phyloP scores from a whole-genome alignment of 495 filamentous ascomycete genomes.

The Cercophora samala region DNA sequence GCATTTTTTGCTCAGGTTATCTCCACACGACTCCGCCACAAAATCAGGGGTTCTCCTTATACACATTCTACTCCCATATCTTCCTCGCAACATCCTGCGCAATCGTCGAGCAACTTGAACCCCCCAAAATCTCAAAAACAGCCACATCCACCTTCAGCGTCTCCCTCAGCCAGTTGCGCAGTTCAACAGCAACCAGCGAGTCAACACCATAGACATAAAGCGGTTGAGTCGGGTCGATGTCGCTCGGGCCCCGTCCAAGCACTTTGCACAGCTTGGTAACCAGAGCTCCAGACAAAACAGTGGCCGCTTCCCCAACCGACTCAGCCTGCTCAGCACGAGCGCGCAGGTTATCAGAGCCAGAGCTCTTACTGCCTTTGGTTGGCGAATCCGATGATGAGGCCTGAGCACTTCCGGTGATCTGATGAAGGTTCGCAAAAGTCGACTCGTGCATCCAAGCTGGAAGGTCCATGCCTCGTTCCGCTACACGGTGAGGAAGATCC shows the following conservation, averaged over 20 bases:
- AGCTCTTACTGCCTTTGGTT: not conserved
- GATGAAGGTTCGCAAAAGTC: not conserved
- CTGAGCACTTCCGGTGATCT: not conserved
- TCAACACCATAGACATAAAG: constrained; percentile 14
- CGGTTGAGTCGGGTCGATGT: constrained; percentile 9
- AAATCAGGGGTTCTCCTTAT: not conserved
- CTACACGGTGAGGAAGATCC: too few relatives aligned
- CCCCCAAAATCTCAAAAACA: constrained; percentile 45
- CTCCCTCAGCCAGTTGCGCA: constrained; percentile 4
- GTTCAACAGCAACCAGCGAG: constrained; percentile 12
- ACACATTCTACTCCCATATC: not conserved
- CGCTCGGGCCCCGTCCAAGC: not conserved
- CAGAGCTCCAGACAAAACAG: constrained; percentile 14
- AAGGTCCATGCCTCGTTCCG: too few relatives aligned
- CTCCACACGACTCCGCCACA: not conserved
- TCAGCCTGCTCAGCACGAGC: not conserved
- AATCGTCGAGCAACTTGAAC: too few relatives aligned
- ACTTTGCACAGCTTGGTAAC: not conserved
- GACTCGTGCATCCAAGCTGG: not conserved
- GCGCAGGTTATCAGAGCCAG: not conserved
- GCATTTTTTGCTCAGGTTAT: not conserved
- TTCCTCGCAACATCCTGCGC: too few relatives aligned
- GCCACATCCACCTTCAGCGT: constrained; percentile 5
- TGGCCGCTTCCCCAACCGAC: not conserved
- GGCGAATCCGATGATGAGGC: not conserved